Evolutionary conservation across 805 yeast genomes (phyloP).

Genomic region (Priceomyces fermenticarens): DNA sequence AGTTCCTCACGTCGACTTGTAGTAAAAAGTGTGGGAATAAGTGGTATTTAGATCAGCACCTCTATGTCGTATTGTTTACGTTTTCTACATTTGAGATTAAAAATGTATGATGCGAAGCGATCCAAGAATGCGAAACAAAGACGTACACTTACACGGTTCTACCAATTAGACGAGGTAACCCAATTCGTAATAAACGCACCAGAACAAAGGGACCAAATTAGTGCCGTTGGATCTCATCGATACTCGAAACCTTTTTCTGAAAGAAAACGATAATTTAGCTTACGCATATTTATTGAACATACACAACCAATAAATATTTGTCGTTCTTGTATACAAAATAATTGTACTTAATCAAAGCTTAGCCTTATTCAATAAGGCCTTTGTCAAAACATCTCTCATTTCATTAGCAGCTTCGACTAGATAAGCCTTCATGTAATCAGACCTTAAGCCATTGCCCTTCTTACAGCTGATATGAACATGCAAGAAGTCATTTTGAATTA

Average conservation of each 20-base stretch:
- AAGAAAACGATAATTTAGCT: too few species aligned
- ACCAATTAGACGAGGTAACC: conserved; percentile 1
- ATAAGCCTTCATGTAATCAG: conserved; percentile 60
- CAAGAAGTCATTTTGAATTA: conserved; percentile 80
- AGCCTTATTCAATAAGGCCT: conserved; percentile 35
- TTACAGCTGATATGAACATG: conserved; percentile 82
- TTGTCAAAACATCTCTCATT: conserved; percentile 59
- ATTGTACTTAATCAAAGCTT: conserved; percentile 26
- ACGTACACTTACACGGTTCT: not conserved
- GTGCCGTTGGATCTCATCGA: too few species aligned
- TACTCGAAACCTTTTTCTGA: too few species aligned
- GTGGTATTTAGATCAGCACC: conserved; percentile 1
- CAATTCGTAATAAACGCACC: not conserved
- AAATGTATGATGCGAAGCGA: not conserved
- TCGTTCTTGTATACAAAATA: not conserved
- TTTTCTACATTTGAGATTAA: conserved; percentile 1
- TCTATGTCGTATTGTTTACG: conserved; percentile 2
- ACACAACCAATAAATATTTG: too few species aligned
- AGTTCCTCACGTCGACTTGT: too few species aligned
- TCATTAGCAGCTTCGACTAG: conserved; percentile 79
- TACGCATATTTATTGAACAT: too few species aligned
- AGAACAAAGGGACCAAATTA: not conserved
- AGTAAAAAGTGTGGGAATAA: not conserved
- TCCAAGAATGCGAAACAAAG: not conserved
- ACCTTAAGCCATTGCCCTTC: conserved; percentile 57